Evolutionary conservation across 2,329 filamentous ascomycete genomes (phyloP).

Genomic region (Epichloe gansuensis): DNA sequence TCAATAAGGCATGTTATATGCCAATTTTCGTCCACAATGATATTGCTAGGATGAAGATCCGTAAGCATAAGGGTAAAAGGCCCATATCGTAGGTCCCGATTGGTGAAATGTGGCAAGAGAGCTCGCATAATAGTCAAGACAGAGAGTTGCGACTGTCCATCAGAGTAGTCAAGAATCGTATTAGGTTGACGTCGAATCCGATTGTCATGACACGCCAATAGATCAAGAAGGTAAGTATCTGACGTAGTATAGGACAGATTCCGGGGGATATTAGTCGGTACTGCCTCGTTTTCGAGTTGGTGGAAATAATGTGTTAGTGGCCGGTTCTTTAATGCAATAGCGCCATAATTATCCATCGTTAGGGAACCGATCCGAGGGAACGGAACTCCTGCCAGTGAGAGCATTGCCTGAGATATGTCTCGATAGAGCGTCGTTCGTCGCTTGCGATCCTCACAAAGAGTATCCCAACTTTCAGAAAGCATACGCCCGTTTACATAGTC

Average conservation of each 20-base stretch:
- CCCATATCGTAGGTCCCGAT: conserved; percentile 5
- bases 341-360: neutral
- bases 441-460: neutral
- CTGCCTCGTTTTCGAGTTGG: neutral
- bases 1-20: conserved; percentile 22
- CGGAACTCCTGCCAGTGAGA: neutral
- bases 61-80: conserved; percentile 18
- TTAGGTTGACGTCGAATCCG: neutral
- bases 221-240: neutral
- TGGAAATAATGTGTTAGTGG: neutral
- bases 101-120: neutral
- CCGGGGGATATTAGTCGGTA: neutral
- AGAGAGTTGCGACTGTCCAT: neutral
- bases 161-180: neutral
- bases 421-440: neutral
- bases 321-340: neutral
- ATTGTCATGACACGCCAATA: neutral
- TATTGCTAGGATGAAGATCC: conserved; percentile 21
- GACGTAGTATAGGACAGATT: neutral
- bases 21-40: conserved; percentile 23
- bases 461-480: no score
- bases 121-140: neutral
- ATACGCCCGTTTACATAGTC: neutral
- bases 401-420: neutral
- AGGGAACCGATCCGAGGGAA: neutral